Evolutionary conservation across 441 rosid genomes (phyloP).

Genomic region (Euphorbia celastroides): DNA sequence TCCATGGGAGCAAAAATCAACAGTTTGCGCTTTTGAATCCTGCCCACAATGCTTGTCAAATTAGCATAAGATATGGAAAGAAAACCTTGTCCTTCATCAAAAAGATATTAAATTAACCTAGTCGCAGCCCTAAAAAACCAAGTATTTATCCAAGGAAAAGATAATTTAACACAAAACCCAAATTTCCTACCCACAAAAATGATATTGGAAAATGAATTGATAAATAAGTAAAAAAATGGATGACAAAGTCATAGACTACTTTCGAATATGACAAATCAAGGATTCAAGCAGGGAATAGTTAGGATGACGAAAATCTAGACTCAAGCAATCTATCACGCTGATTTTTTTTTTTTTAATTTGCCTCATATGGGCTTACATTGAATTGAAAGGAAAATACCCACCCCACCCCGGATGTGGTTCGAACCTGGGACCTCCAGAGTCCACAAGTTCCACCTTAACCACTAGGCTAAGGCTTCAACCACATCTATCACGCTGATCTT

Average conservation of each 20-base stretch:
- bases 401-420: too few relatives aligned
- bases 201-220: neutral
- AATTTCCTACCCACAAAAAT: neutral
- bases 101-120: neutral
- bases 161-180: neutral
- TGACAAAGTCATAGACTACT: neutral
- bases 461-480: too few relatives aligned
- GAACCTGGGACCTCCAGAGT: too few relatives aligned
- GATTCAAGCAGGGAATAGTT: neutral
- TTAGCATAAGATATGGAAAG: conserved; percentile 16
- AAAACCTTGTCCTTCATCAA: neutral
- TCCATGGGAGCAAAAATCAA: conserved; percentile 82
- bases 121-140: neutral
- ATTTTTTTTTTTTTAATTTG: too few relatives aligned
- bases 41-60: conserved; percentile 29
- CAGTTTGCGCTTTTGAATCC: conserved; percentile 45
- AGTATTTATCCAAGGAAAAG: conserved; percentile 6
- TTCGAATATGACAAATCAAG: neutral
- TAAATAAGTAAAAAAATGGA: neutral
- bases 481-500: too few relatives aligned
- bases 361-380: too few relatives aligned
- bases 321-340: neutral
- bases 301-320: neutral
- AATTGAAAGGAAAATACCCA: too few relatives aligned
- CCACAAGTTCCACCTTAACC: too few relatives aligned